phyloP scores from a whole-genome alignment of 805 yeast species.

The Grigorovia yakushimaensis region DNA sequence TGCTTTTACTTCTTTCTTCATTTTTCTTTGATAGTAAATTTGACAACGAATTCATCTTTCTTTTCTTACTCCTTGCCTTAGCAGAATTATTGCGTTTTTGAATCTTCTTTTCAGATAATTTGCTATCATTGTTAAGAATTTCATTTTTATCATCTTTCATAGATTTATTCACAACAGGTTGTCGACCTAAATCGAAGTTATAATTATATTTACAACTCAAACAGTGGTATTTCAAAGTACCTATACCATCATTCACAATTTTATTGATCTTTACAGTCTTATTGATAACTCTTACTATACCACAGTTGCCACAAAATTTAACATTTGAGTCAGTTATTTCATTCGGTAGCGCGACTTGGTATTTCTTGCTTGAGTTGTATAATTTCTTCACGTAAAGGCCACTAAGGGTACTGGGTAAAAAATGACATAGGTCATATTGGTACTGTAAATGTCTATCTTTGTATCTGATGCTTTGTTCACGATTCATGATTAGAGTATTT shows the following conservation, averaged over 20 bases:
- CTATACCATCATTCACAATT: not conserved
- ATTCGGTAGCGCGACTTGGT: slow-evolving; percentile 20
- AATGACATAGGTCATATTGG: slow-evolving; percentile 23
- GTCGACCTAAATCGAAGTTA: slow-evolving; percentile 6
- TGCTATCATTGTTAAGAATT: too few relatives aligned
- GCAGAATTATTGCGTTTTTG: slow-evolving; percentile 12
- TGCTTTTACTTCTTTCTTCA: slow-evolving; percentile 19
- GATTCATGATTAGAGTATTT: slow-evolving; percentile 10
- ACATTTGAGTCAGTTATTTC: slow-evolving; percentile 11
- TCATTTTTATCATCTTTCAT: not conserved
- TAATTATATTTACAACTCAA: slow-evolving; percentile 19
- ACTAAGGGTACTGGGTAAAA: slow-evolving; percentile 17
- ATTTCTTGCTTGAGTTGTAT: slow-evolving; percentile 21
- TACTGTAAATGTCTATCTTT: slow-evolving; percentile 18
- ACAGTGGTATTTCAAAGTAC: slow-evolving; percentile 16
- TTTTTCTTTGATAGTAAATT: slow-evolving; percentile 36
- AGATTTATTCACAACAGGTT: not conserved
- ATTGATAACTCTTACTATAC: slow-evolving; percentile 22
- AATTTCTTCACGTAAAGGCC: slow-evolving; percentile 26
- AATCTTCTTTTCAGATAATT: not conserved
- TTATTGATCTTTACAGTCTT: slow-evolving; percentile 12
- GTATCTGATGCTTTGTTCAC: slow-evolving; percentile 19
- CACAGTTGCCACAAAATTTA: slow-evolving; percentile 26
- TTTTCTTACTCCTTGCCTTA: slow-evolving; percentile 37
- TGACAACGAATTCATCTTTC: slow-evolving; percentile 36